These are phyloP conservation scores for Alternaria sp. DNA, from an alignment of 2,329 filamentous ascomycete genomes.

Conservation along the genomic window DNA sequence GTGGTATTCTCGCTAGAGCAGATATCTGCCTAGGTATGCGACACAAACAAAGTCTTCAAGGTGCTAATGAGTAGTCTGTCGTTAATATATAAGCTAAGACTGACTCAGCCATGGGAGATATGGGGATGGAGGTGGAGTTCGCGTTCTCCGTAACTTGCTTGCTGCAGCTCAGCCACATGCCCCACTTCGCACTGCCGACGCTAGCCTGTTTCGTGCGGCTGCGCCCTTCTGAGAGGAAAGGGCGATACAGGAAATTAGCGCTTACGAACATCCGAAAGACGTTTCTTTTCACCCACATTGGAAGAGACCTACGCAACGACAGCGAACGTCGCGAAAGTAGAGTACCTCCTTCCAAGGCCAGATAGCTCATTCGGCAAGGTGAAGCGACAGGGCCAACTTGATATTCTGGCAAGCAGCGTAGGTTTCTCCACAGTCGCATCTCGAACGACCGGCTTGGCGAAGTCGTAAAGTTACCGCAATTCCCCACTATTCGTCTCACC, in stretches of 20 bases:
- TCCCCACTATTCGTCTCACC: conserved; percentile 26
- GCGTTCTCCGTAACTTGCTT: conserved; percentile 5
- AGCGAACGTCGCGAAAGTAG: neutral
- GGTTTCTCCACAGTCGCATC: neutral
- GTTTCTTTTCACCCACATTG: conserved; percentile 7
- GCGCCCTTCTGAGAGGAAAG: conserved; percentile 23
- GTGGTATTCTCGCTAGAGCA: neutral
- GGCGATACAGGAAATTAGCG: conserved; percentile 26
- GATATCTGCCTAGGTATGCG: neutral
- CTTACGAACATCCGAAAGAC: conserved; percentile 7
- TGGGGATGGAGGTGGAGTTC: neutral
- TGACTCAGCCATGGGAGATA: neutral
- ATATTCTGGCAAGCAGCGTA: neutral
- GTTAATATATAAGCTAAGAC: neutral
- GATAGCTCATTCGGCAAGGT: neutral
- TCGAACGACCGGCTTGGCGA: conserved; percentile 15
- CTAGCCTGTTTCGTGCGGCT: conserved; percentile 15
- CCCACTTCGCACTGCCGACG: conserved; percentile 12
- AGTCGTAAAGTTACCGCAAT: conserved; percentile 14
- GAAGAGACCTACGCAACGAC: neutral
- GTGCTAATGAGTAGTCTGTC: neutral
- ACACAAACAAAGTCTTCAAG: neutral
- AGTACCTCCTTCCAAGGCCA: neutral
- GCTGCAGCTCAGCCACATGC: conserved; percentile 17
- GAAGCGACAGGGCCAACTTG: no score